Evolutionary conservation across 1,284 basidiomycete genomes (phyloP).

Genomic region (Cryptococcus sp.): DNA sequence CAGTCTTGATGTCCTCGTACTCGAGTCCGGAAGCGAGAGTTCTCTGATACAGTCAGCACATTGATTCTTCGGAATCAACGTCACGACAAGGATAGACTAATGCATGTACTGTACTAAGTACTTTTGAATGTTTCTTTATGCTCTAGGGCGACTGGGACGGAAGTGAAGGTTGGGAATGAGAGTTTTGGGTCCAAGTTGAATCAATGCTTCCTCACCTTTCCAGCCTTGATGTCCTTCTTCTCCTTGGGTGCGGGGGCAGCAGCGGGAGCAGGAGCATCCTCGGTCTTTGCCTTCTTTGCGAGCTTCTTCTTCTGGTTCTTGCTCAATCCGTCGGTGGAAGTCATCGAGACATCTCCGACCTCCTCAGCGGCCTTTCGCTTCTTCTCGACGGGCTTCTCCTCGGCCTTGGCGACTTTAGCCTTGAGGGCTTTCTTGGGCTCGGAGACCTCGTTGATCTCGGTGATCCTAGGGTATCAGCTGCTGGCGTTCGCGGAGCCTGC

Average conservation of each 20-base stretch:
- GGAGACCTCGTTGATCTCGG: conserved; percentile 32
- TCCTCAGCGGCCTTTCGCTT: conserved; percentile 53
- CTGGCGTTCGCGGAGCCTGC: neutral
- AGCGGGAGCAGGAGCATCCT: conserved; percentile 52
- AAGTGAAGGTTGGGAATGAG: neutral
- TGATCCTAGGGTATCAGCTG: conserved; percentile 29
- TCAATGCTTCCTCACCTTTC: conserved; percentile 19
- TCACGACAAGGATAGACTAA: neutral
- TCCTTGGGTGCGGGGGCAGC: conserved; percentile 42
- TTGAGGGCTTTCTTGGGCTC: conserved; percentile 35
- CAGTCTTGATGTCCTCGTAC: conserved; percentile 71
- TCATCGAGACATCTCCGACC: conserved; percentile 10
- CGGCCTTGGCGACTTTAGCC: conserved; percentile 57
- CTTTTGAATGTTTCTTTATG: neutral
- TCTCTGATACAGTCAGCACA: conserved; percentile 34
- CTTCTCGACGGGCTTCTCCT: conserved; percentile 54
- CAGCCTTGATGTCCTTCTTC: conserved; percentile 46
- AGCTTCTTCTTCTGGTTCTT: conserved; percentile 49
- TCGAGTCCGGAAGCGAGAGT: conserved; percentile 69
- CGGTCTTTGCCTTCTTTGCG: conserved; percentile 43
- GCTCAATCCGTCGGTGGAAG: conserved; percentile 29
- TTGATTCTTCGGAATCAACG: neutral
- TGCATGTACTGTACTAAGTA: conserved; percentile 3
- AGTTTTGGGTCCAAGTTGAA: no score
- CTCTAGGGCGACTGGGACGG: neutral